These are phyloP conservation scores for Calamus simplicifolius DNA, from an alignment of 176 grass and related monocot species.

Conservation along the genomic window DNA sequence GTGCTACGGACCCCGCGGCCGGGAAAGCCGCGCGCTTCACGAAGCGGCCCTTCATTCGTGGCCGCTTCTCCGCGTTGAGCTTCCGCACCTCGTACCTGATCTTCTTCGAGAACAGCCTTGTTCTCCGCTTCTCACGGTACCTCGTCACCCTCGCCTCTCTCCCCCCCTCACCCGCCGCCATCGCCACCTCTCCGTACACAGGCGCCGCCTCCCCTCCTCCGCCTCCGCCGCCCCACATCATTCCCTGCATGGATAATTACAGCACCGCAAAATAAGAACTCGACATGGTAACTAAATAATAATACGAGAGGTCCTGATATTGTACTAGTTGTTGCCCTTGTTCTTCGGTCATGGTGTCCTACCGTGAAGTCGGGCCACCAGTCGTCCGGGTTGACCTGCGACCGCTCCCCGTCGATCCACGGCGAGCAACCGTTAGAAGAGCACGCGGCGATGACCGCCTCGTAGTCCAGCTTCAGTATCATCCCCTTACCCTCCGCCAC, in stretches of 20 bases:
- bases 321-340: too few species aligned
- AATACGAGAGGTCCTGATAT: too few species aligned
- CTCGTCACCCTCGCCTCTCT: conserved; percentile 66
- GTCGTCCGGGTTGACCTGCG: conserved; percentile 30
- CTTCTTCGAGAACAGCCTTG: conserved; percentile 95
- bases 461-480: conserved; percentile 80
- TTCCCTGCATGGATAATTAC: too few species aligned
- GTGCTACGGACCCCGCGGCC: too few species aligned
- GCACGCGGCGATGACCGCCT: conserved; percentile 72
- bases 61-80: conserved; percentile 95
- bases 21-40: conserved; percentile 45
- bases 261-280: too few species aligned
- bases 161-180: conserved; percentile 13
- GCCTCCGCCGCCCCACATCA: too few species aligned
- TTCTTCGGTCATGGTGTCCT: neutral
- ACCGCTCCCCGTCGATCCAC: conserved; percentile 69
- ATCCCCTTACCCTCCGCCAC: conserved; percentile 21
- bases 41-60: conserved; percentile 94
- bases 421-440: conserved; percentile 40
- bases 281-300: too few species aligned
- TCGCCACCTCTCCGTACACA: neutral
- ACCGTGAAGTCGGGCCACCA: conserved; percentile 60
- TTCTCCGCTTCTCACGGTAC: conserved; percentile 94
- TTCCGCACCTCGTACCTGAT: conserved; percentile 98
- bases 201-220: conserved; percentile 3